These are phyloP conservation scores for Nicotiana attenuata DNA, from an alignment of 257 asterid genomes.

Conservation along the genomic window DNA sequence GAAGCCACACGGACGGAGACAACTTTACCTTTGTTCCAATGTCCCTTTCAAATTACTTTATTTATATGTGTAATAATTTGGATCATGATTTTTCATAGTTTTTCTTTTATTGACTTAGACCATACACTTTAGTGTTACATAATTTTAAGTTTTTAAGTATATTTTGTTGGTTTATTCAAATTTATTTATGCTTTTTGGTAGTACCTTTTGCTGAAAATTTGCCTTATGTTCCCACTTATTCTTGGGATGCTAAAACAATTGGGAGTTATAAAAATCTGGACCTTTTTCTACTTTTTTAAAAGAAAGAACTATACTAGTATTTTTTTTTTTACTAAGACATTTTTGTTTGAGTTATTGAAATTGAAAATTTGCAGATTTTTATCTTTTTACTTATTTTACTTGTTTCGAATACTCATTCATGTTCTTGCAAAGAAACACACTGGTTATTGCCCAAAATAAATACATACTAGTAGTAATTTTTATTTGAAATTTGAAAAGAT, in stretches of 20 bases:
- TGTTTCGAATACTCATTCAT: not conserved
- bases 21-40: no score
- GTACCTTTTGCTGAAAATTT: not conserved
- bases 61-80: no score
- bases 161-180: not conserved
- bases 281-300: not conserved
- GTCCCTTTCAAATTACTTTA: no score
- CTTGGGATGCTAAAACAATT: not conserved
- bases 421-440: not conserved
- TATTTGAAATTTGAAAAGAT: not conserved
- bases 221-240: not conserved
- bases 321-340: not conserved
- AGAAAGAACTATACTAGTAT: not conserved
- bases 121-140: not conserved
- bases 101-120: no score
- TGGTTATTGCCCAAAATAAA: no score
- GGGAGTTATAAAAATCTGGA: not conserved
- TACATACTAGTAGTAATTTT: no score
- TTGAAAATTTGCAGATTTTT: not conserved
- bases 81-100: not conserved
- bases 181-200: not conserved
- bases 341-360: not conserved
- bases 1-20: no score
- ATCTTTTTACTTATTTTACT: not conserved
- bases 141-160: not conserved